Evolutionary conservation across 2,329 filamentous ascomycete genomes (phyloP), one percentile per base, ranked within the genome.

Genomic region (Nothophaeocryptopus gaeumannii): DNA sequence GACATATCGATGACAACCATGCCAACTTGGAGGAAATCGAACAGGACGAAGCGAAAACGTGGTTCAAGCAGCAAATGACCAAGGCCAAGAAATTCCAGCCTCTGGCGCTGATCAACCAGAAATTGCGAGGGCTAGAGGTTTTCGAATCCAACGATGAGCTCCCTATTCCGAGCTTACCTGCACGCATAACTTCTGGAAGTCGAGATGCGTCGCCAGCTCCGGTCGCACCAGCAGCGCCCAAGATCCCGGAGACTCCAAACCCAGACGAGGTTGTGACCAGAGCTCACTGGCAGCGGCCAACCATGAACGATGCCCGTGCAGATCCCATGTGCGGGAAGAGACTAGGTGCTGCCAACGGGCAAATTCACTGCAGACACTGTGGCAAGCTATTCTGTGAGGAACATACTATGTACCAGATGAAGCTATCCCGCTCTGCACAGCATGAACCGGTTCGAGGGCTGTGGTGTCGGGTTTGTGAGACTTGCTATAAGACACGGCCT

Each of bases 401-500:
- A 61, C 93, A 99, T 68, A 97, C 93, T 45, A 96, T 99, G 91
- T 99, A 97, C 66, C 92, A 99, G 74, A 97, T 97, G 88, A 96
- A 95, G 75, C 78, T 99, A 9, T 96, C 91, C 8, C 79, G 91
- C 47, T 86, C 90, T 29, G 93, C 93, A 3, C 81, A 85, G 51
- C 89, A 96, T 70, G 93, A 99, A 57, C 92, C 93, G 0, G 82
- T 93, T 1, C 78, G 92, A 54, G 93, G 93, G 7, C 81, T 89
- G 60, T 99, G 93, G 93, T 95, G 89, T 61, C 77, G 93, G 44
- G 92, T 97, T 2, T 99, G 93, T 67, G 93, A 99, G 74, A 97
- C 93, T n/a, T 99, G 93, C 72, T 99, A 93, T 74, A 97, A 96
- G 73, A 96, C 90, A 44, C 82, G 93, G 62, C 89, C 91, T 20